Percentiles rank a stretch among this genome's conserved stretches.
Evolutionary conservation across 257 asterid species (phyloP).

Genomic region (Oldenlandia corymbosa): DNA sequence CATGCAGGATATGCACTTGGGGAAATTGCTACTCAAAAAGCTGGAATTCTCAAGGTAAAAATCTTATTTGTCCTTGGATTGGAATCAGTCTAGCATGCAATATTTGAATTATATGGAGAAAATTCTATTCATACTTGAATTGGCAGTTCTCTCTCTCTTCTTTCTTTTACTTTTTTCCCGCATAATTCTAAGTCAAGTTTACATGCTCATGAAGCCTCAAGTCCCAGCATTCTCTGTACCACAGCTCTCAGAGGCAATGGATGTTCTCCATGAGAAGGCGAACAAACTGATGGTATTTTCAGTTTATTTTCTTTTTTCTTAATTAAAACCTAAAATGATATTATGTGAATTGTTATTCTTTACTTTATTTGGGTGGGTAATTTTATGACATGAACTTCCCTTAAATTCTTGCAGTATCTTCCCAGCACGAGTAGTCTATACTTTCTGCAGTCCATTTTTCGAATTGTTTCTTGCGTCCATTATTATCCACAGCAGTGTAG

Average conservation of each 20-base stretch:
- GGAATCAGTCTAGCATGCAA: slow-evolving; percentile 6
- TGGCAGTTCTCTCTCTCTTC: slow-evolving; percentile 31
- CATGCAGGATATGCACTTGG: slow-evolving; percentile 48
- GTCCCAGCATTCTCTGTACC: slow-evolving; percentile 85
- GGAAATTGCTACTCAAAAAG: slow-evolving; percentile 86
- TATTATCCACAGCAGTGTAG: background rate
- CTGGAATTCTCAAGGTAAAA: slow-evolving; percentile 85
- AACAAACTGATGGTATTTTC: slow-evolving; percentile 49
- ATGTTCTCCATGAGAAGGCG: slow-evolving; percentile 61
- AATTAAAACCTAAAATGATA: too few relatives aligned
- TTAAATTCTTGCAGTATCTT: background rate
- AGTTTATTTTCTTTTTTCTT: background rate
- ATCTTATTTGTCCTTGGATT: slow-evolving; percentile 19
- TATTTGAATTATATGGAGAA: slow-evolving; percentile 21
- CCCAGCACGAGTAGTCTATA: background rate
- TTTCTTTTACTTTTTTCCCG: too few relatives aligned
- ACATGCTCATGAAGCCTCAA: slow-evolving; percentile 62
- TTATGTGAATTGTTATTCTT: background rate
- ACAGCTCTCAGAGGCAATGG: slow-evolving; percentile 81
- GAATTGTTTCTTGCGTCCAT: background rate
- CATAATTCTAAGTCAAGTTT: slow-evolving; percentile 45
- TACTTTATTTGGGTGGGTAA: background rate
- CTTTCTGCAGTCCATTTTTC: background rate
- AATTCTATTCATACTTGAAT: slow-evolving; percentile 22
- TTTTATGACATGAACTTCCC: background rate